Conservation (phyloP, 495 filamentous ascomycete genomes). For the Penicillium flavigenum region DNA sequence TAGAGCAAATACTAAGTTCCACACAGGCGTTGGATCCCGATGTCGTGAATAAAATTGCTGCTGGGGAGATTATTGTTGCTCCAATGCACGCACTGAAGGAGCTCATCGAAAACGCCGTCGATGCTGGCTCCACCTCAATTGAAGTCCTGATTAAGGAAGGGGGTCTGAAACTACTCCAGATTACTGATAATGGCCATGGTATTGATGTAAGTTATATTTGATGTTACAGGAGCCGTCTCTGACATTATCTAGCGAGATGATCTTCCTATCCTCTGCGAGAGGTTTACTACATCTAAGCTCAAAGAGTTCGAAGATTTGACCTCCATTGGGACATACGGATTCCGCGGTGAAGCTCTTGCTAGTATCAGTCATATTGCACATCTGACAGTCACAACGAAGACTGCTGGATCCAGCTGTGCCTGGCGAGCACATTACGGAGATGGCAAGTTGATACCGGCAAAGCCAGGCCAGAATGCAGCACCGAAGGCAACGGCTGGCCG, state of each 20-base stretch:
- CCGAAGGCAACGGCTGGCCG: constrained; percentile 87
- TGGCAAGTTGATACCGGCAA: constrained; percentile 79
- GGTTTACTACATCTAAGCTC: constrained; percentile 96
- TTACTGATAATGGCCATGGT: constrained; percentile 96
- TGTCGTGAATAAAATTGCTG: constrained; percentile 98
- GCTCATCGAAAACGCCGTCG: constrained; percentile 95
- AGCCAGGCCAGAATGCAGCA: constrained; percentile 87
- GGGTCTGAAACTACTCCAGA: constrained; percentile 94
- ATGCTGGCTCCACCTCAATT: constrained; percentile 88
- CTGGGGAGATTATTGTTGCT: constrained; percentile 98
- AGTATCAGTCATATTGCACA: constrained; percentile 99
- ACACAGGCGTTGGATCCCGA: constrained; percentile 81
- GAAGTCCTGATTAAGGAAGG: constrained; percentile 95
- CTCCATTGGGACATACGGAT: constrained; percentile 92
- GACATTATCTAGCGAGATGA: constrained; percentile 68
- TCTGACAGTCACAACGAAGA: constrained; percentile 91
- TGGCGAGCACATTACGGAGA: constrained; percentile 85
- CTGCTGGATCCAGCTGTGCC: constrained; percentile 82
- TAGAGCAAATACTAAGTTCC: constrained; percentile 1
- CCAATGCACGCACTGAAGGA: constrained; percentile 97
- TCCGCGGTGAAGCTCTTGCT: constrained; percentile 93
- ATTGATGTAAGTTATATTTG: constrained; percentile 67
- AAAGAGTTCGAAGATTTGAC: constrained; percentile 93
- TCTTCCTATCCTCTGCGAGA: constrained; percentile 88
- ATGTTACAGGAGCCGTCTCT: not conserved